These are phyloP conservation scores for Cerrena zonata DNA, from an alignment of 1,284 basidiomycete genomes.

Conservation along the genomic window DNA sequence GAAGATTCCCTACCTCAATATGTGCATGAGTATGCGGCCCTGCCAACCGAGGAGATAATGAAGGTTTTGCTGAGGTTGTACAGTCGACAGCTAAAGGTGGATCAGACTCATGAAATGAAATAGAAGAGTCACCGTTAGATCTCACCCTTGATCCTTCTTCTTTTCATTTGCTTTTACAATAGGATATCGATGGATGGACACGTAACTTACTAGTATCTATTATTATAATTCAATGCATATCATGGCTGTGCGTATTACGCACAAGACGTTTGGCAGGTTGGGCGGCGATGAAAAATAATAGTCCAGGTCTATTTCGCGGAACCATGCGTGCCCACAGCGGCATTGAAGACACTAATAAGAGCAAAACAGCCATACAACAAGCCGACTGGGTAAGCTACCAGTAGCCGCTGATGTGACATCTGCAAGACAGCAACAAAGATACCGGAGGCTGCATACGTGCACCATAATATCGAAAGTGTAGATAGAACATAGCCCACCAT, in stretches of 20 bases:
- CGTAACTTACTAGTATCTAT: constrained; percentile 5
- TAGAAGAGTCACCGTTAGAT: background rate
- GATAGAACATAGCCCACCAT: constrained; percentile 80
- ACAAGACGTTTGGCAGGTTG: no score
- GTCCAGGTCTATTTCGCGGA: constrained; percentile 21
- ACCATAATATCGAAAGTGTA: constrained; percentile 82
- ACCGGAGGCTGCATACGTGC: constrained; percentile 88
- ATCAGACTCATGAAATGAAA: background rate
- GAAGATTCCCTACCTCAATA: constrained; percentile 79
- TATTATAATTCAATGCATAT: background rate
- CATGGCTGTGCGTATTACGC: no score
- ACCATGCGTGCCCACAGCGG: constrained; percentile 23
- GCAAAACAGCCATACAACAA: constrained; percentile 90
- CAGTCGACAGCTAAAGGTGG: constrained; percentile 58
- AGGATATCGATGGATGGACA: background rate
- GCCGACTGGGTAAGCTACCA: constrained; percentile 91
- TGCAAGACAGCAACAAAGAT: constrained; percentile 91
- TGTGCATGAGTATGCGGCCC: constrained; percentile 81
- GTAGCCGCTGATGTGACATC: constrained; percentile 87
- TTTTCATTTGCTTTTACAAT: background rate
- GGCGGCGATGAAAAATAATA: no score
- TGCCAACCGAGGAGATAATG: constrained; percentile 81
- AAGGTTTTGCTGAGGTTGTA: constrained; percentile 76
- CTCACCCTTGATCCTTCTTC: background rate
- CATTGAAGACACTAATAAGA: constrained; percentile 78